These are phyloP conservation scores for Erythrophleum ivorense DNA, from an alignment of 331 rosid genomes.

Conservation along the genomic window DNA sequence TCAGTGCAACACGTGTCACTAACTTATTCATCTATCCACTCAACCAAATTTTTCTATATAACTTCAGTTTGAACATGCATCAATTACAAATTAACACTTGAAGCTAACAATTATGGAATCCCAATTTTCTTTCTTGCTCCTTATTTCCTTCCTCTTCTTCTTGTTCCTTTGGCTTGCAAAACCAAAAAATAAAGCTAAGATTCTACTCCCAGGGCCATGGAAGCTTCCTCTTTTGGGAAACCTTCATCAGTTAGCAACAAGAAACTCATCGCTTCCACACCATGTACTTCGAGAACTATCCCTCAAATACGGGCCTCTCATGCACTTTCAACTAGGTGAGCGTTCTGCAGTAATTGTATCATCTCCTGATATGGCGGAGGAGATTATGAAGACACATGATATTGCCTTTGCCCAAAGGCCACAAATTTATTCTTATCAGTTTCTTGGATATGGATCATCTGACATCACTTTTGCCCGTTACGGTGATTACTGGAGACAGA, in stretches of 20 bases:
- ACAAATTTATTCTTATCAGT: not conserved
- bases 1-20: too few relatives aligned
- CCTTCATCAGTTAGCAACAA: not conserved
- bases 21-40: too few relatives aligned
- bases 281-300: not conserved
- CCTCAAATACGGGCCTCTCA: conserved; percentile 15
- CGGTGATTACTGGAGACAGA: conserved; percentile 19
- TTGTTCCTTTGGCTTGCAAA: not conserved
- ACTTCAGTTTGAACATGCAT: too few relatives aligned
- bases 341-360: conserved; percentile 1
- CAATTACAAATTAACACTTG: too few relatives aligned
- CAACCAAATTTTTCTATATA: too few relatives aligned
- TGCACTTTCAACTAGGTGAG: conserved; percentile 28
- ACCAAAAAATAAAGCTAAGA: conserved; percentile 1
- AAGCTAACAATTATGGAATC: not conserved
- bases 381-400: conserved; percentile 12
- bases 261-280: not conserved
- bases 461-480: not conserved
- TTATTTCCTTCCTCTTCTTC: not conserved
- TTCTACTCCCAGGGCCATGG: conserved; percentile 25
- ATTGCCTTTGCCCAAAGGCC: conserved; percentile 1
- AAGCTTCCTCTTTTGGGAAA: conserved; percentile 20
- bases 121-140: not conserved
- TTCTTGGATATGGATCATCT: not conserved
- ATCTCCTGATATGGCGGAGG: conserved; percentile 1